Conservation (phyloP, 2,329 filamentous ascomycete genomes). For the Exophiala spinifera region DNA sequence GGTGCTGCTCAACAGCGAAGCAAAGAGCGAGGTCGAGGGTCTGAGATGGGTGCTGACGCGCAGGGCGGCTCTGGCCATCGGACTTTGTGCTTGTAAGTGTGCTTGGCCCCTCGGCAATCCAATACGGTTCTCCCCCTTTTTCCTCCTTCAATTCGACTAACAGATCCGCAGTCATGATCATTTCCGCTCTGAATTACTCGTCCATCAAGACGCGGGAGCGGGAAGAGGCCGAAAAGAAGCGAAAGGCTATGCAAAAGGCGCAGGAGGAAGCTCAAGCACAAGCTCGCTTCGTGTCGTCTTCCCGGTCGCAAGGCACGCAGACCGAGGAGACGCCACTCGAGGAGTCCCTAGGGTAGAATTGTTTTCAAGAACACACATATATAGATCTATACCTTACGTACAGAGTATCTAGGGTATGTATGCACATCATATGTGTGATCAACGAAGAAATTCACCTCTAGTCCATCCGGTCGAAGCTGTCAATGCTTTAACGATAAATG, state of each 20-base stretch:
- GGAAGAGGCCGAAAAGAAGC: constrained; percentile 36
- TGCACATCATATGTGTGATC: too few relatives aligned
- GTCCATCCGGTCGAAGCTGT: too few relatives aligned
- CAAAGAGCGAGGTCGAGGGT: constrained; percentile 86
- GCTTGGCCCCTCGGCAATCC: too few relatives aligned
- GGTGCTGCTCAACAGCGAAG: constrained; percentile 81
- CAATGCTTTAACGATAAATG: too few relatives aligned
- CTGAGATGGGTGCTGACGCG: constrained; percentile 79
- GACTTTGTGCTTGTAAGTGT: constrained; percentile 47
- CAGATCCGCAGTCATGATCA: constrained; percentile 44
- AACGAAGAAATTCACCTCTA: too few relatives aligned
- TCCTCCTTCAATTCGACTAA: too few relatives aligned
- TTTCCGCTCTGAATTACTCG: constrained; percentile 46
- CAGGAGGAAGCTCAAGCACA: constrained; percentile 18
- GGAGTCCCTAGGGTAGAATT: constrained; percentile 16
- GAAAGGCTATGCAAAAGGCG: constrained; percentile 34
- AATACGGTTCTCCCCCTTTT: neutral
- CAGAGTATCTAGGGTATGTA: too few relatives aligned
- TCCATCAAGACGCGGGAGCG: constrained; percentile 38
- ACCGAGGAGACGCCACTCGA: constrained; percentile 13
- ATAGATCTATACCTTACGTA: too few relatives aligned
- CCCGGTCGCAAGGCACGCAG: constrained; percentile 23
- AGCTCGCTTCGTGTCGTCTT: constrained; percentile 15
- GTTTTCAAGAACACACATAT: too few relatives aligned
- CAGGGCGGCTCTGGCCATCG: constrained; percentile 61